Percentiles rank a stretch among this genome's conserved stretches.
These are phyloP conservation scores for Yarrowia sp. DNA, from an alignment of 805 yeast species.

Conservation along the genomic window DNA sequence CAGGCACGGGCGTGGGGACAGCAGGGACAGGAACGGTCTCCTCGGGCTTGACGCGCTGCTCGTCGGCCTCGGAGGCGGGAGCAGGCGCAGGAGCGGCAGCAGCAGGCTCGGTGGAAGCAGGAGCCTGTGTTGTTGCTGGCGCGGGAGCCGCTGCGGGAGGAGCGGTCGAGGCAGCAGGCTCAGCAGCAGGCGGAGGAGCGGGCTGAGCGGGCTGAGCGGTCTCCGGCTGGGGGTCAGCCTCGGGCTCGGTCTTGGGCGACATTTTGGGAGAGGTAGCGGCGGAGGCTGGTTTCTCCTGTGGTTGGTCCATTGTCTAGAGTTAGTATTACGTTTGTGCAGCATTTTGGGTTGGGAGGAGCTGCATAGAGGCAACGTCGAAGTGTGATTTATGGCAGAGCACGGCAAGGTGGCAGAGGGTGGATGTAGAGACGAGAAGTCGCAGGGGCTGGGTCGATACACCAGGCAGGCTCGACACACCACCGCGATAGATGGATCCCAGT, in stretches of 20 bases:
- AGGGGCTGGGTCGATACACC: too few species aligned
- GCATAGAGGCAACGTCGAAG: conserved; percentile 16
- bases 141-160: neutral
- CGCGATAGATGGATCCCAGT: too few species aligned
- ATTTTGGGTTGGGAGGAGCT: conserved; percentile 13
- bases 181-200: neutral
- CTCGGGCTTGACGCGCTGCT: conserved; percentile 14
- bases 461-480: too few species aligned
- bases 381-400: neutral
- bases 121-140: too few species aligned
- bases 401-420: too few species aligned
- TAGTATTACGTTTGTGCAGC: conserved; percentile 5
- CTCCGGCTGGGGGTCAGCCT: conserved; percentile 6
- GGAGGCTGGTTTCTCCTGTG: conserved; percentile 19
- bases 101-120: neutral
- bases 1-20: neutral
- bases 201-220: neutral
- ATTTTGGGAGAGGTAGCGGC: conserved; percentile 24
- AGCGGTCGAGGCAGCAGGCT: neutral
- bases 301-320: conserved; percentile 26
- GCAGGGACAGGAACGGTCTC: conserved; percentile 14
- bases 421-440: too few species aligned
- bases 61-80: neutral
- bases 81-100: neutral
- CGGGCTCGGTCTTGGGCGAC: conserved; percentile 31